phyloP scores from a whole-genome alignment of 2,329 filamentous ascomycete species.

The Aspergillus sp. region DNA sequence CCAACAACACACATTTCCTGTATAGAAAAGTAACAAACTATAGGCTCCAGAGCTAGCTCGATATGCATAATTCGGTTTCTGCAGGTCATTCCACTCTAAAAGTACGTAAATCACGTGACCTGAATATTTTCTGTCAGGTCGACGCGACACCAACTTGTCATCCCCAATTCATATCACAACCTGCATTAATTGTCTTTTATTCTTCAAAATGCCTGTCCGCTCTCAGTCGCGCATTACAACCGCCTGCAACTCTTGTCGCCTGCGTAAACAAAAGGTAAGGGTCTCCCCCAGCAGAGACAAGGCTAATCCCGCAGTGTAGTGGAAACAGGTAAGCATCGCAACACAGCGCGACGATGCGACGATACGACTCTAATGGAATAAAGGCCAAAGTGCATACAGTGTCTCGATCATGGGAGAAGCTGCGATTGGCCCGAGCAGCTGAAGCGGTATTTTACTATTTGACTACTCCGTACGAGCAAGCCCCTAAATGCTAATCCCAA shows the following conservation, averaged over 20 bases:
- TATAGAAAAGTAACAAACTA: too few species aligned
- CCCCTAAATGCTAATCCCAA: background rate
- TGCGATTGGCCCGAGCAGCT: conserved; percentile 42
- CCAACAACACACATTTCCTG: too few species aligned
- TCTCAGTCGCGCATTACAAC: conserved; percentile 37
- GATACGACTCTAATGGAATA: background rate
- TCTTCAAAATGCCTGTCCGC: conserved; percentile 7
- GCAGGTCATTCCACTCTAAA: too few species aligned
- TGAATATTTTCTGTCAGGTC: background rate
- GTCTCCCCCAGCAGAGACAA: background rate
- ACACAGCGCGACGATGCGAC: background rate
- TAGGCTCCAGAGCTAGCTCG: too few species aligned
- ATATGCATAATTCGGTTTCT: too few species aligned
- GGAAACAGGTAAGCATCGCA: conserved; percentile 35
- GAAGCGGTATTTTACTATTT: conserved; percentile 30
- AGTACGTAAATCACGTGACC: too few species aligned
- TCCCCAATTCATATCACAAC: background rate
- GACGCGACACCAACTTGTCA: background rate
- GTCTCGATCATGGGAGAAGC: conserved; percentile 30
- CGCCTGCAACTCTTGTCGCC: conserved; percentile 43
- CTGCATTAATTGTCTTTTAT: background rate
- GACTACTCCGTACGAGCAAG: too few species aligned
- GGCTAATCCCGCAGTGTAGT: conserved; percentile 33
- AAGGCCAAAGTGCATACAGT: conserved; percentile 39
- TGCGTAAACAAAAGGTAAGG: conserved; percentile 44